Base-by-base conservation (phyloP, 2,329 filamentous ascomycete genomes). In the Trichoderma sp. region DNA sequence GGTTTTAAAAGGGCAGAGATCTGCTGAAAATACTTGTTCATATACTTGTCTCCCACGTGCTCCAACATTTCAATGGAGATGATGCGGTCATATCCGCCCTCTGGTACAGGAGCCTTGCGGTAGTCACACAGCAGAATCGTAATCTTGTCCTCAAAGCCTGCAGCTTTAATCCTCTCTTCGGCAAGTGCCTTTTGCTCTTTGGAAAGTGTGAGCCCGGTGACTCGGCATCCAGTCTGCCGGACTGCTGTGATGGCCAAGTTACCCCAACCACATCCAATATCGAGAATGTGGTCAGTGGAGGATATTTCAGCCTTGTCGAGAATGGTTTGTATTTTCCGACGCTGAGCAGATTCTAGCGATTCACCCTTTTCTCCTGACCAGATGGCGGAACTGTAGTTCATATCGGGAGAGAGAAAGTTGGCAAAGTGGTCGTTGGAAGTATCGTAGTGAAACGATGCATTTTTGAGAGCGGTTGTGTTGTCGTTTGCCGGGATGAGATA, bases 61-160 rank as follows among this genome's bases (percentile, higher is more conserved):
- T 95, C 93, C 27, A 94, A 84, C 93, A 94, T 95, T 80, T 94
- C 93, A 71, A 94, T 93, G 3, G 91, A 93, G 8, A 94, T 87
- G 6, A 94, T 86, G 81, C 93, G 93, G 82, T 95, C 93, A 78
- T 90, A 94, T 0, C 86, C 84, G 0, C 83, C 85, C 62, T 85
- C 84, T 0, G 90, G 89, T 0, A 87, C 81, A 1, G 89, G 87
- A 4, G 93, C 83, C 29, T 87, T 88, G 67, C 93, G 89, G 81
- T 94, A 95, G 80, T 94, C 93, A 84, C 89, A 89, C 0, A 94
- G 85, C 65, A 90, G 81, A 1, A 94, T 91, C 21, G 89, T 85
- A 77, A 94, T 92, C 21, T 86, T 86, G 77, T 91, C 87, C 2
- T 86, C 84, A 75, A 92, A 87, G 0, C 92, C 91, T 1, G 90